A percentile compares a stretch with the other conserved stretches of the same genome.
Conservation (phyloP, 495 filamentous ascomycete species). For the Aspergillus bertholletiae region DNA sequence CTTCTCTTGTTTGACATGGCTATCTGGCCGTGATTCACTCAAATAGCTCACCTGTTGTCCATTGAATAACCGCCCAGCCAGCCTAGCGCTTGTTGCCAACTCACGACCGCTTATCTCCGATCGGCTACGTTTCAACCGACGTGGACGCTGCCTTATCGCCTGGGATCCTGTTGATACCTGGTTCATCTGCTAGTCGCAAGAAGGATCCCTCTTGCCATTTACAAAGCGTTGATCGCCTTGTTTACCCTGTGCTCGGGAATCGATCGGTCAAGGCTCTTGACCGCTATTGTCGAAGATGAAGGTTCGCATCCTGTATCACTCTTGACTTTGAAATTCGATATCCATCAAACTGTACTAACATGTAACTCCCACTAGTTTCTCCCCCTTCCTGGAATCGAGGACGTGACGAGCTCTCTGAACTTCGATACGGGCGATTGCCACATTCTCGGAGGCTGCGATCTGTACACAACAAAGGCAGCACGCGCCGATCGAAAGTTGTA, state of each 20-base stretch:
- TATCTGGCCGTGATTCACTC: neutral
- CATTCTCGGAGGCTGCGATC: slow-evolving; percentile 86
- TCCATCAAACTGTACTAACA: neutral
- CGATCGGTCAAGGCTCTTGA: slow-evolving; percentile 1
- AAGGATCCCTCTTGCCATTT: neutral
- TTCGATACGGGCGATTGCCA: slow-evolving; percentile 91
- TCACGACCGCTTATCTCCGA: slow-evolving; percentile 23
- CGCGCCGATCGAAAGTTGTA: slow-evolving; percentile 95
- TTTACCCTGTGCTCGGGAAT: neutral
- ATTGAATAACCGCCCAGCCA: slow-evolving; percentile 2
- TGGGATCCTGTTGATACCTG: neutral
- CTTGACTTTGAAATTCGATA: too few species aligned
- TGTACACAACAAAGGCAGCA: slow-evolving; percentile 95
- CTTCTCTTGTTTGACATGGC: slow-evolving; percentile 7
- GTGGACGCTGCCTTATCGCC: neutral
- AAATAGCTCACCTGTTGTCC: slow-evolving; percentile 11
- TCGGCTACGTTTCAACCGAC: slow-evolving; percentile 6
- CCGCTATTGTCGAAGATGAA: slow-evolving; percentile 24
- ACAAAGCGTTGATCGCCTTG: neutral
- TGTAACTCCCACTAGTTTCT: slow-evolving; percentile 61
- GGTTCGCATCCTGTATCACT: slow-evolving; percentile 8
- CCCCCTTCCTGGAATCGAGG: slow-evolving; percentile 82
- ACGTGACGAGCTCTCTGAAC: slow-evolving; percentile 83
- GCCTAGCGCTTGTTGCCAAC: slow-evolving; percentile 5
- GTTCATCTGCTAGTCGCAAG: neutral